phyloP scores from a whole-genome alignment of 2,329 filamentous ascomycete species.

The Colletotrichum gigasporum region DNA sequence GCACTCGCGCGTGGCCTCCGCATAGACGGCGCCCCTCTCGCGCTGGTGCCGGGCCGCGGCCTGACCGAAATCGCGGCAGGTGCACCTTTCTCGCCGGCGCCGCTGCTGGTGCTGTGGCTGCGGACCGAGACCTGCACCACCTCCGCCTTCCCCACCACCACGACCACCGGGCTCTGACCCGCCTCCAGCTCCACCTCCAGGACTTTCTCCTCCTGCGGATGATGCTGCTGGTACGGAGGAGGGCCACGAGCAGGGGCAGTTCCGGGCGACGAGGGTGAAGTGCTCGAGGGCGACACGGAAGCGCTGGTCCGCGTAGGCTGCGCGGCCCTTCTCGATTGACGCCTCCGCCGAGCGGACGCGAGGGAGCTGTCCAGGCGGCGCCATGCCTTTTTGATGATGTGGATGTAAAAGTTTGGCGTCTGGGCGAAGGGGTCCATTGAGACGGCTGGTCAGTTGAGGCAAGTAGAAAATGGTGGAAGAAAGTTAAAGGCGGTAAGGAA shows the following conservation, averaged over 20 bases:
- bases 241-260: conserved; percentile 19
- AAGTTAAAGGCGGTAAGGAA: neutral
- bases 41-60: conserved; percentile 40
- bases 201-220: too few species aligned
- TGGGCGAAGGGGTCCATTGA: neutral
- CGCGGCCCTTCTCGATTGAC: conserved; percentile 44
- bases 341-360: conserved; percentile 37
- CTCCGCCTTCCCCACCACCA: neutral
- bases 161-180: too few species aligned
- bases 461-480: neutral
- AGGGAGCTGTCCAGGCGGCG: conserved; percentile 13
- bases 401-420: neutral
- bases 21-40: conserved; percentile 48
- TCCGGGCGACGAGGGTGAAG: conserved; percentile 41
- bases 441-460: neutral
- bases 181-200: neutral
- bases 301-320: conserved; percentile 42
- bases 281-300: conserved; percentile 47
- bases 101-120: conserved; percentile 32
- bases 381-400: neutral
- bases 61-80: conserved; percentile 47
- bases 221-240: neutral
- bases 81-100: conserved; percentile 47
- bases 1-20: conserved; percentile 53
- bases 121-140: conserved; percentile 37